Evolutionary conservation across 2,329 filamentous ascomycete species (phyloP).

Genomic region (Aureobasidium zeae): DNA sequence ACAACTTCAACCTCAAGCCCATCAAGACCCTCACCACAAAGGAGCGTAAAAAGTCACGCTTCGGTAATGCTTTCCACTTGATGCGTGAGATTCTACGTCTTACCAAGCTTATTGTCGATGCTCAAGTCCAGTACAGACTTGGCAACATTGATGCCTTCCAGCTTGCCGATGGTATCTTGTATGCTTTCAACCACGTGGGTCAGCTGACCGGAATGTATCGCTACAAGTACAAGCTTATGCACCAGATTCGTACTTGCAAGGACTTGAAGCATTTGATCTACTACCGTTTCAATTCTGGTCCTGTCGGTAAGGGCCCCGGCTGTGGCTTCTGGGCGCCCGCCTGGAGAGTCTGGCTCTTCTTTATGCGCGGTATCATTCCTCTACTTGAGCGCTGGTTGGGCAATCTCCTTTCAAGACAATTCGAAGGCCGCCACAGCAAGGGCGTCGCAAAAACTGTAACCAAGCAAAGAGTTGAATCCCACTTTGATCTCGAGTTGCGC

Average conservation of each 20-base stretch:
- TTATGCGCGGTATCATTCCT: conserved; percentile 97
- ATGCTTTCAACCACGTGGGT: conserved; percentile 97
- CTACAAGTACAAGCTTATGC: conserved; percentile 99
- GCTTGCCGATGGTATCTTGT: conserved; percentile 95
- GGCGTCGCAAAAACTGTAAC: conserved; percentile 98
- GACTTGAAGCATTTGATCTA: conserved; percentile 98
- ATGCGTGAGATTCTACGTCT: conserved; percentile 96
- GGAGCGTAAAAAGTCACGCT: conserved; percentile 97
- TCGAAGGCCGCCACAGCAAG: conserved; percentile 97
- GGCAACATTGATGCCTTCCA: conserved; percentile 99
- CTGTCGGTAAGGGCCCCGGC: conserved; percentile 92
- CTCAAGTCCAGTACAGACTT: conserved; percentile 92
- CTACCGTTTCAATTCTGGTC: conserved; percentile 94
- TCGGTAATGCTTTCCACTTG: conserved; percentile 96
- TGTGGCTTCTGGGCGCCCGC: conserved; percentile 99
- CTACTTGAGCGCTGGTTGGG: conserved; percentile 94
- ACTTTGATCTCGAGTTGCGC: conserved; percentile 93
- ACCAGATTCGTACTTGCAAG: conserved; percentile 98
- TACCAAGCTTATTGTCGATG: conserved; percentile 96
- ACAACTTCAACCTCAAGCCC: conserved; percentile 98
- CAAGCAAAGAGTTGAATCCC: conserved; percentile 96
- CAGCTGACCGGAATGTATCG: conserved; percentile 99
- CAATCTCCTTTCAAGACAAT: conserved; percentile 91
- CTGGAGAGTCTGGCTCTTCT: conserved; percentile 98
- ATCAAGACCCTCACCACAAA: conserved; percentile 98